These are phyloP conservation scores for Mucor mucedo DNA, from an alignment of 371 early-diverging fungal genomes.

Conservation along the genomic window DNA sequence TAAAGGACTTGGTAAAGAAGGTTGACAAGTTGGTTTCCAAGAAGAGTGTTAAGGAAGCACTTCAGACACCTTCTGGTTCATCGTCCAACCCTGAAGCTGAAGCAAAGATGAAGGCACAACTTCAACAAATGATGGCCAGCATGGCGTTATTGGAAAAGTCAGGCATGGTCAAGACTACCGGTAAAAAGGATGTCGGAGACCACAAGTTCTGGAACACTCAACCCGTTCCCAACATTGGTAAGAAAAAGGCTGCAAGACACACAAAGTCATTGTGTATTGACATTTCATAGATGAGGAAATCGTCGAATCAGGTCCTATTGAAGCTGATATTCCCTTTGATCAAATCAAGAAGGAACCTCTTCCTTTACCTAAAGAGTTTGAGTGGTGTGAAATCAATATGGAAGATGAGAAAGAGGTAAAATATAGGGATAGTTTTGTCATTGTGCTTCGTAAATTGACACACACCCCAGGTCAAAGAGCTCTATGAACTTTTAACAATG, in stretches of 20 bases:
- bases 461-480: conserved; percentile 69
- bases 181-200: conserved; percentile 54
- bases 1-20: conserved; percentile 34
- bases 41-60: conserved; percentile 13
- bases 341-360: conserved; percentile 86
- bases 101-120: conserved; percentile 37
- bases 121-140: conserved; percentile 45
- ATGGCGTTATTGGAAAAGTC: conserved; percentile 43
- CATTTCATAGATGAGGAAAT: conserved; percentile 63
- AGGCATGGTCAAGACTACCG: conserved; percentile 28
- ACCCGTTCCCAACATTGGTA: conserved; percentile 86
- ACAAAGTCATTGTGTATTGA: neutral
- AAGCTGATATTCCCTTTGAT: conserved; percentile 75
- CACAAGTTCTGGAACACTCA: conserved; percentile 98
- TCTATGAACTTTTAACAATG: conserved; percentile 83
- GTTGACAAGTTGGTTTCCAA: conserved; percentile 31
- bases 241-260: neutral
- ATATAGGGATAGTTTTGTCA: neutral
- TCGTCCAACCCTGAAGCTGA: conserved; percentile 15
- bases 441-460: neutral
- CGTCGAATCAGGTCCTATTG: conserved; percentile 81
- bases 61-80: conserved; percentile 5
- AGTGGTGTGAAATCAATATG: conserved; percentile 87
- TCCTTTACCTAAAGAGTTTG: conserved; percentile 84
- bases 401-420: conserved; percentile 74